Conservation (phyloP, 352 stramenopile species). For the Nothophytophthora sp. region DNA sequence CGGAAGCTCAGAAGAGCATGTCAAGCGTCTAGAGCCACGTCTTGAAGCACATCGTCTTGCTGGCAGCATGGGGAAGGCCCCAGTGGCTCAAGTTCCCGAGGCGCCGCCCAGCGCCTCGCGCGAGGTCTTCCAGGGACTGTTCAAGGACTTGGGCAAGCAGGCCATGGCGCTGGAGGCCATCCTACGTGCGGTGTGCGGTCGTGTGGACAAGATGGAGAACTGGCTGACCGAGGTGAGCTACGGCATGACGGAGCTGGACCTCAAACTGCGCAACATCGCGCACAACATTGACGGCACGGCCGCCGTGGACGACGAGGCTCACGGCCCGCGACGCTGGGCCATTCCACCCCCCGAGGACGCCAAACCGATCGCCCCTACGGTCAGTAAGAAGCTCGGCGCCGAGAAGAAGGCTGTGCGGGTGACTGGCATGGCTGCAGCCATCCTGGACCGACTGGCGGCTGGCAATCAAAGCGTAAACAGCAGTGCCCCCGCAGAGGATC, state of each 20-base stretch:
- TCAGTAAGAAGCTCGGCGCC: slow-evolving; percentile 55
- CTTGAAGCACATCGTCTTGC: slow-evolving; percentile 7
- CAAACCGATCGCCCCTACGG: slow-evolving; percentile 23
- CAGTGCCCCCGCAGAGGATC: slow-evolving; percentile 1
- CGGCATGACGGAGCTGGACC: slow-evolving; percentile 74
- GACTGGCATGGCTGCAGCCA: slow-evolving; percentile 62
- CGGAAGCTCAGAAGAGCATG: no score
- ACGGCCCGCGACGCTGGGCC: slow-evolving; percentile 43
- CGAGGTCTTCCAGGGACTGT: slow-evolving; percentile 70
- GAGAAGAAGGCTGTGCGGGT: slow-evolving; percentile 60
- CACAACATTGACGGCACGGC: slow-evolving; percentile 80
- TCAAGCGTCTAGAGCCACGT: not conserved
- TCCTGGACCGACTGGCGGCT: slow-evolving; percentile 48
- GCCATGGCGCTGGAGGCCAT: slow-evolving; percentile 79
- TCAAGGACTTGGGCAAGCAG: slow-evolving; percentile 72
- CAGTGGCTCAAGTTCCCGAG: slow-evolving; percentile 18
- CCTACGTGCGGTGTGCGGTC: slow-evolving; percentile 63
- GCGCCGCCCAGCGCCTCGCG: slow-evolving; percentile 30
- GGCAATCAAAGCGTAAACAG: slow-evolving; percentile 2
- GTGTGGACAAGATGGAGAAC: slow-evolving; percentile 72
- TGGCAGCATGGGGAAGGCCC: slow-evolving; percentile 28
- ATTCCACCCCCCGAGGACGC: slow-evolving; percentile 32
- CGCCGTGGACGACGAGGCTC: slow-evolving; percentile 54
- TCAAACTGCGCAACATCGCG: slow-evolving; percentile 75
- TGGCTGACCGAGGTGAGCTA: slow-evolving; percentile 78